These are phyloP conservation scores for Trypanosoma caninum DNA, from an alignment of 208 protist species.

Conservation along the genomic window DNA sequence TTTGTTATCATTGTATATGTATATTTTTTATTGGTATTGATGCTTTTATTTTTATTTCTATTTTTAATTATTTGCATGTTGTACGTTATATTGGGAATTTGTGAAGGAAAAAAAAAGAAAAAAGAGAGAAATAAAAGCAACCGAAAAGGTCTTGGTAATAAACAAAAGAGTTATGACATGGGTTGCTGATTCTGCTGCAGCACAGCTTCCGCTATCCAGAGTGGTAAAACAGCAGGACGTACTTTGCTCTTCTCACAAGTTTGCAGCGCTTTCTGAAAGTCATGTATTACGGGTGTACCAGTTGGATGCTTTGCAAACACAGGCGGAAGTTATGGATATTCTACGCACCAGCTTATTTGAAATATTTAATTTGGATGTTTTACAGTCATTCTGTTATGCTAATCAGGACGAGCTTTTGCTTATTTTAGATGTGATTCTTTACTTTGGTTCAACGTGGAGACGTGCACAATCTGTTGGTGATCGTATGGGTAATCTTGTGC, in stretches of 20 bases:
- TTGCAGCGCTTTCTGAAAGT: slow-evolving; percentile 71
- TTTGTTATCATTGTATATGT: too few relatives aligned
- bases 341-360: slow-evolving; percentile 55
- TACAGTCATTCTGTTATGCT: slow-evolving; percentile 65
- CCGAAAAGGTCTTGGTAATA: too few relatives aligned
- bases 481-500: slow-evolving; percentile 78
- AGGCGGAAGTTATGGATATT: slow-evolving; percentile 82
- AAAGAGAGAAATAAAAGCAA: too few relatives aligned
- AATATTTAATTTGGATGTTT: slow-evolving; percentile 59
- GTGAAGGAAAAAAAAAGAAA: too few relatives aligned
- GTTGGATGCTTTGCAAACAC: slow-evolving; percentile 59
- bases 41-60: slow-evolving; percentile 19
- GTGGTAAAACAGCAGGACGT: slow-evolving; percentile 79
- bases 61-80: too few relatives aligned
- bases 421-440: slow-evolving; percentile 59
- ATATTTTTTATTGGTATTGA: too few relatives aligned
- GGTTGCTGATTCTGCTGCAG: slow-evolving; percentile 49
- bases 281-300: slow-evolving; percentile 83
- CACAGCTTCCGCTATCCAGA: slow-evolving; percentile 68
- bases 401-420: slow-evolving; percentile 83
- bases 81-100: too few relatives aligned
- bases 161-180: slow-evolving; percentile 58
- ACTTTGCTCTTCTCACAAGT: slow-evolving; percentile 58
- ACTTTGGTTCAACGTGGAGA: slow-evolving; percentile 69
- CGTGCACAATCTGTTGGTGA: slow-evolving; percentile 74